Percentiles rank a stretch among this genome's conserved stretches.
These are phyloP conservation scores for Schoenoplectus triqueter DNA, from an alignment of 202 grass and related monocot species.

Conservation along the genomic window DNA sequence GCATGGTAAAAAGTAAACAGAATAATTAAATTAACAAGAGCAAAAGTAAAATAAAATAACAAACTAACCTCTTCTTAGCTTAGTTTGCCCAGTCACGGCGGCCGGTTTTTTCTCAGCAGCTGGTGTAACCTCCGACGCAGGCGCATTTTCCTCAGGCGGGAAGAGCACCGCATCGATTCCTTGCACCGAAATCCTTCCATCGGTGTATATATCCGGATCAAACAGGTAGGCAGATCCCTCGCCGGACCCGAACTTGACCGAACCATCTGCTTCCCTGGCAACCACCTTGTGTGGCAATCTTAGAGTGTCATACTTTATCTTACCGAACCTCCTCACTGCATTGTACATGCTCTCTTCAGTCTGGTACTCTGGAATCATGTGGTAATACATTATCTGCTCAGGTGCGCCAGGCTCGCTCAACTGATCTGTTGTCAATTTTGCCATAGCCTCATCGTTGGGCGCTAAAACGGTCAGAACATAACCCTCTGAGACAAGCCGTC, in stretches of 20 bases:
- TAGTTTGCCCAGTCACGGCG: constrained; percentile 53
- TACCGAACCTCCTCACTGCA: constrained; percentile 84
- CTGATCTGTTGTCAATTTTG: constrained; percentile 76
- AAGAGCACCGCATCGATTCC: constrained; percentile 92
- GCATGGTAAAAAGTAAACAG: not conserved
- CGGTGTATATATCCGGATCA: constrained; percentile 98
- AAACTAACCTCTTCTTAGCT: constrained; percentile 80
- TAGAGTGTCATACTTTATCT: constrained; percentile 85
- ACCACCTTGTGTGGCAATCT: constrained; percentile 90
- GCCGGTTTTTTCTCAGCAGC: constrained; percentile 52
- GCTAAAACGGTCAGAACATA: constrained; percentile 91
- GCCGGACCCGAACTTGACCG: constrained; percentile 92
- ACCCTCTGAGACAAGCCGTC: constrained; percentile 75
- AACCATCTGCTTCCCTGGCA: constrained; percentile 83
- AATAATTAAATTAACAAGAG: constrained; percentile 13
- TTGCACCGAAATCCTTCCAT: constrained; percentile 94
- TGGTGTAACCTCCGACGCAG: constrained; percentile 22
- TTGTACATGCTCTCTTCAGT: constrained; percentile 99
- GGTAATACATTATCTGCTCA: constrained; percentile 96
- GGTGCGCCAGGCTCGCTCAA: constrained; percentile 87
- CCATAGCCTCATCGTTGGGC: constrained; percentile 90
- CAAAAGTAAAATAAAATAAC: not conserved
- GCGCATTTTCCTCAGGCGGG: constrained; percentile 47
- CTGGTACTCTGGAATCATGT: constrained; percentile 96
- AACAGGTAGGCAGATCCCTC: constrained; percentile 92